Evolutionary conservation across 1,139 yeast species (phyloP).

Genomic region (Saccharomyces hybrid): DNA sequence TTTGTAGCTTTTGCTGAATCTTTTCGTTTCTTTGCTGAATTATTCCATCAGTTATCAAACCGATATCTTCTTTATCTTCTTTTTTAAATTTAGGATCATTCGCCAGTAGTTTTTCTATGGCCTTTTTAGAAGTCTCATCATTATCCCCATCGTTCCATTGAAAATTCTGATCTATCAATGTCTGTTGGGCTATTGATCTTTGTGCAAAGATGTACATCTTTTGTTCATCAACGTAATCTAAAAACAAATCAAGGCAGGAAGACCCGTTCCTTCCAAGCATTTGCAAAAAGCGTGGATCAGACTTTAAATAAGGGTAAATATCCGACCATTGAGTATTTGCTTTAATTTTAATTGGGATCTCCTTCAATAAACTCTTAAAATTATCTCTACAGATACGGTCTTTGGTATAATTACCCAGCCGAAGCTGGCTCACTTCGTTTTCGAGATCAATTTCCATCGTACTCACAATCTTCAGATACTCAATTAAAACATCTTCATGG

Average conservation of each 20-base stretch:
- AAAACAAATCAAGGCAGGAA: conserved; percentile 65
- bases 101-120: conserved; percentile 12
- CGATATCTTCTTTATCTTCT: conserved; percentile 27
- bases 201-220: conserved; percentile 49
- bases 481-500: conserved; percentile 52
- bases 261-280: conserved; percentile 78
- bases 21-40: conserved; percentile 25
- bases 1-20: conserved; percentile 31
- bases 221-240: conserved; percentile 67
- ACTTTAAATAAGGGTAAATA: conserved; percentile 44
- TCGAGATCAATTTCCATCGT: conserved; percentile 30
- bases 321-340: conserved; percentile 58
- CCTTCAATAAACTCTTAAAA: conserved; percentile 43
- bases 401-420: conserved; percentile 39
- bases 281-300: conserved; percentile 51
- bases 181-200: conserved; percentile 51
- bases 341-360: conserved; percentile 34
- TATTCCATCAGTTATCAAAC: conserved; percentile 28
- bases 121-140: neutral
- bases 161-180: conserved; percentile 36
- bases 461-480: conserved; percentile 39
- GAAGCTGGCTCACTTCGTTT: conserved; percentile 33
- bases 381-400: conserved; percentile 63
- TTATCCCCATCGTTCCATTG: conserved; percentile 13
- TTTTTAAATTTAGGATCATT: conserved; percentile 22